Evolutionary conservation across 2,329 filamentous ascomycete genomes (phyloP).

Genomic region (Cladosporium austrohemisphaericum): DNA sequence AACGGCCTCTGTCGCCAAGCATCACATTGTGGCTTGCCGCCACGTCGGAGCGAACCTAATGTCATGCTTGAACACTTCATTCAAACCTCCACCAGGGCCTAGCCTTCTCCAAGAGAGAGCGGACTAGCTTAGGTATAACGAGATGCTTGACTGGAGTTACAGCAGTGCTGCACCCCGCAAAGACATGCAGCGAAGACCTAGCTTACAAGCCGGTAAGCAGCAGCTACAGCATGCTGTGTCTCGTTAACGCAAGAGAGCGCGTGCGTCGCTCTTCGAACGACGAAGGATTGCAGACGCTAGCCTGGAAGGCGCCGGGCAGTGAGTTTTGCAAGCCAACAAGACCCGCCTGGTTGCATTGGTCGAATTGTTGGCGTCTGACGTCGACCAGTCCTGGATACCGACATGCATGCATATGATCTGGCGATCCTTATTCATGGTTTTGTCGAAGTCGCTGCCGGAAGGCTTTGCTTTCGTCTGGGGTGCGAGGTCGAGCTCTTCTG

Average conservation of each 20-base stretch:
- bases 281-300: neutral
- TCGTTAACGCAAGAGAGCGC: neutral
- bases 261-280: neutral
- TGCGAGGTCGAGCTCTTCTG: neutral
- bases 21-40: neutral
- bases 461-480: no score
- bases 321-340: neutral
- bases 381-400: neutral
- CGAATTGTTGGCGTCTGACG: neutral
- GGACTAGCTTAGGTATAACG: neutral
- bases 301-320: constrained; percentile 2
- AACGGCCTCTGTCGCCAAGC: neutral
- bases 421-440: constrained; percentile 13
- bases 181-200: constrained; percentile 4
- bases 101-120: neutral
- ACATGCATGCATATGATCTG: constrained; percentile 7
- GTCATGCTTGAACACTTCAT: neutral
- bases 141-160: neutral
- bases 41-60: constrained; percentile 12
- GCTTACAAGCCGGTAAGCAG: constrained; percentile 3
- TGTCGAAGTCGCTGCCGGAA: no score
- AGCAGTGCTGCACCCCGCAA: constrained; percentile 10
- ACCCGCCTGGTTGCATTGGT: neutral
- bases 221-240: constrained; percentile 13
- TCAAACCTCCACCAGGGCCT: neutral